phyloP scores from a whole-genome alignment of 129 eudicot species.

The Tagetes patula region DNA sequence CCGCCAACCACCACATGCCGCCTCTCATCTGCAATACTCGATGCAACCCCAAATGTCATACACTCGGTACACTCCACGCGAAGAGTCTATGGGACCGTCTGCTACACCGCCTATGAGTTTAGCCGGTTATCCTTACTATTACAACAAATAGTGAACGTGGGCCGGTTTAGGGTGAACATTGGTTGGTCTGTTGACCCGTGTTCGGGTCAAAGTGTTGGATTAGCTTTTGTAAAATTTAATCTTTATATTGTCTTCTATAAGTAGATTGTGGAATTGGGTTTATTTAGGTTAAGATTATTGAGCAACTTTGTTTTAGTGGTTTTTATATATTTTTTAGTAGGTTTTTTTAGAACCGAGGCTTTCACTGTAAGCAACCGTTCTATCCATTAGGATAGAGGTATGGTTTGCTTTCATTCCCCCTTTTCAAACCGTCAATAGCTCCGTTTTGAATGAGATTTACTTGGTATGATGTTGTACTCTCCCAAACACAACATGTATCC shows the following conservation, averaged over 20 bases:
- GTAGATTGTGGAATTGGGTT: slow-evolving; percentile 10
- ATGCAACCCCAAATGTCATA: slow-evolving; percentile 47
- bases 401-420: too few species aligned
- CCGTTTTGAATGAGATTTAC: too few species aligned
- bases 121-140: slow-evolving; percentile 52
- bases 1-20: slow-evolving; percentile 39
- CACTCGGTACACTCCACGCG: slow-evolving; percentile 33
- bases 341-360: too few species aligned
- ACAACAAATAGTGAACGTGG: slow-evolving; percentile 32
- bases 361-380: too few species aligned
- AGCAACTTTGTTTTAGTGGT: not conserved
- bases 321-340: too few species aligned
- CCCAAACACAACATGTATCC: too few species aligned
- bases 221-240: slow-evolving; percentile 1
- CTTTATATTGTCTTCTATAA: not conserved
- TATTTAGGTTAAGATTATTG: not conserved
- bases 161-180: not conserved
- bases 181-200: slow-evolving; percentile 16
- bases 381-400: too few species aligned
- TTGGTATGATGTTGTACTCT: too few species aligned
- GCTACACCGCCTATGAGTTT: slow-evolving; percentile 31
- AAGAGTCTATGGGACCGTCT: slow-evolving; percentile 40
- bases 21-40: slow-evolving; percentile 42
- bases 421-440: too few species aligned
- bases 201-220: slow-evolving; percentile 2